Conservation (phyloP, 805 yeast species). For the Starmerella cellae region DNA sequence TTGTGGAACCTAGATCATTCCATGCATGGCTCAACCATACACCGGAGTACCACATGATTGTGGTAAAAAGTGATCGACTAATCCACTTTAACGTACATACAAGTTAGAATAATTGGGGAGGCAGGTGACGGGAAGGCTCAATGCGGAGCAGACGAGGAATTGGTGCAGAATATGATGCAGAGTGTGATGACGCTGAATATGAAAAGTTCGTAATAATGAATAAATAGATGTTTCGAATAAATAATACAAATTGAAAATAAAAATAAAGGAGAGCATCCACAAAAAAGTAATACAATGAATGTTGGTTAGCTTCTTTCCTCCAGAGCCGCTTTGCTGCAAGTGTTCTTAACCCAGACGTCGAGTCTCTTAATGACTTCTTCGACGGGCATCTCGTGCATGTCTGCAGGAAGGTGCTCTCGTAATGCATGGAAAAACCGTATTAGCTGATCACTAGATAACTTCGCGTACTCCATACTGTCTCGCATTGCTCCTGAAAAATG, state of each 20-base stretch:
- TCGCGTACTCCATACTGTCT: not conserved
- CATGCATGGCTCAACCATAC: too few species aligned
- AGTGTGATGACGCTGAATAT: too few species aligned
- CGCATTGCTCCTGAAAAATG: conserved; percentile 6
- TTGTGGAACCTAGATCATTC: too few species aligned
- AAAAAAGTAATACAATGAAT: too few species aligned
- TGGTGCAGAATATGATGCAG: too few species aligned
- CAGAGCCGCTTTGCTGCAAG: not conserved
- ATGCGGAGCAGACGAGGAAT: too few species aligned
- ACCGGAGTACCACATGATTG: too few species aligned
- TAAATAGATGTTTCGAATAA: not conserved
- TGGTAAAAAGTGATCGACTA: too few species aligned
- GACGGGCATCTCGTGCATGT: conserved; percentile 7
- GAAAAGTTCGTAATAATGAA: not conserved
- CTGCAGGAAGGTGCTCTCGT: conserved; percentile 5
- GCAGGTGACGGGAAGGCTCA: too few species aligned
- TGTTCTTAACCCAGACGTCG: conserved; percentile 7
- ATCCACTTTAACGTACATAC: too few species aligned
- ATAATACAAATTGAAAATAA: not conserved
- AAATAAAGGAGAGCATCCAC: not conserved
- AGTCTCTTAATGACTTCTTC: conserved; percentile 7
- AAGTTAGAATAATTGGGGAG: too few species aligned
- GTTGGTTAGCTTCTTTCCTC: not conserved
- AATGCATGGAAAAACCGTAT: not conserved
- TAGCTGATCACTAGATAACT: not conserved